Base-by-base conservation (phyloP, 1,284 basidiomycete species). In the Porogramme epimiltina region DNA sequence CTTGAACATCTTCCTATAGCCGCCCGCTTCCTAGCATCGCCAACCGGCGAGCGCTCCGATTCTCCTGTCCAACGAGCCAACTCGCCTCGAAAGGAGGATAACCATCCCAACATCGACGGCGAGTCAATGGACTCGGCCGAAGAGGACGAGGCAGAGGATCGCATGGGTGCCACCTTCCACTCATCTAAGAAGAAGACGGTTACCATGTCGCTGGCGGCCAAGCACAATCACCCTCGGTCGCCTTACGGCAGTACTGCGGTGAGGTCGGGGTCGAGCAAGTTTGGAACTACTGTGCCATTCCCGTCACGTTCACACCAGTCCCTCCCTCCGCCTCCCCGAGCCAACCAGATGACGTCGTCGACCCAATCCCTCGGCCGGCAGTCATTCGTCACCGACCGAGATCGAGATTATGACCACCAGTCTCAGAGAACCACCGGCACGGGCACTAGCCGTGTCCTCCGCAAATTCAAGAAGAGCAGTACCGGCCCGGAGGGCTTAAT, bases 1-100 rank as follows among this genome's bases (percentile, higher is more conserved):
- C 70, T 80, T 34, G 91, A 93, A 15, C 77, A 87, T 51, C 80
- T 98, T 6, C 93, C 95, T 39, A 98, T 98, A 59, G 95, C 95
- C 33, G 85, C 94, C 22, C 88, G 91, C 47, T 98, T 95, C 76
- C 89, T 93, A 72, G 36, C 44, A 13, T 88, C 89, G 6, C 86
- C 89, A 2, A 81, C 79, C 8, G 79, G 82, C 28, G 74, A 79
- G 59, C 77, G 77, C 43, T 74, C 78, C 16, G 78, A 82, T 26
- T 78, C 76, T 24, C 73, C 68, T 28, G 61, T 61, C 28, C 67
- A 62, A 28, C 44, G 60, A 26, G 62, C 56, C 39, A 66, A 67
- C 22, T 69, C 73, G 50, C 34, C 49, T 9, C 57, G 57, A 47
- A 76, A 76, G 57, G 80, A 84, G 42, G 74, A 74, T 51, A 55